Evolutionary conservation across 495 filamentous ascomycete genomes (phyloP), one percentile per base, ranked within the genome.

Genomic region (Acidiella bohemica): DNA sequence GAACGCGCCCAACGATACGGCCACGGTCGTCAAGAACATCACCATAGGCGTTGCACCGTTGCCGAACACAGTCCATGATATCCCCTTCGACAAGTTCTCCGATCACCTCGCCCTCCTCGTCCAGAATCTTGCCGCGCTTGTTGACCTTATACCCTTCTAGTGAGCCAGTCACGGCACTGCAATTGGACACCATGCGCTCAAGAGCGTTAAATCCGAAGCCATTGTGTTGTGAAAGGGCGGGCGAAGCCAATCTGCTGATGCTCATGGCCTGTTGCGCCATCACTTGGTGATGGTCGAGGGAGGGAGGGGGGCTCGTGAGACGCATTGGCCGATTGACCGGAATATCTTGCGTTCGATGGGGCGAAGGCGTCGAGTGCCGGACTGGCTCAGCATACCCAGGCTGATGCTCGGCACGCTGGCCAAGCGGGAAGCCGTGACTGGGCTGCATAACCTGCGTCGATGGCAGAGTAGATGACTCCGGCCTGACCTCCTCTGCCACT

Each of bases 91-190:
- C 59, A 13, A 71, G 54, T 40, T 70, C 56, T 5, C 66, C 67
- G 37, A 71, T 65, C 3, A 54, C 48, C 20, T 70, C 67, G 13
- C 67, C 67, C 46, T 70, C 67, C 35, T 66, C 66, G 39, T 70
- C 66, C 12, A 71, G 60, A 9, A 71, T 59, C 36, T 66, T 67
- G 53, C 67, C 67, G 46, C 66, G 67, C 51, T 68, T 70, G 47
- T 70, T 71, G 53, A 72, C 54, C 50, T 68, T 70, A 49, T 58
- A 58, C 23, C 65, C 67, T 42, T 66, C 58, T 26, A 70, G 56
- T 36, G 65, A 64, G 7, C 59, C 54, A 21, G 67, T 56, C 3
- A 64, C 64, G 22, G 72, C 71, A 2, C 73, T 55, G 14, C 16
- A 35, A 22, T 16, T 22, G 9, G 21, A 31, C 7, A 18, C 6